Evolutionary conservation across 148 eudicot species (phyloP), one percentile per base, ranked within the genome.

Genomic region (Agrostemma githago): DNA sequence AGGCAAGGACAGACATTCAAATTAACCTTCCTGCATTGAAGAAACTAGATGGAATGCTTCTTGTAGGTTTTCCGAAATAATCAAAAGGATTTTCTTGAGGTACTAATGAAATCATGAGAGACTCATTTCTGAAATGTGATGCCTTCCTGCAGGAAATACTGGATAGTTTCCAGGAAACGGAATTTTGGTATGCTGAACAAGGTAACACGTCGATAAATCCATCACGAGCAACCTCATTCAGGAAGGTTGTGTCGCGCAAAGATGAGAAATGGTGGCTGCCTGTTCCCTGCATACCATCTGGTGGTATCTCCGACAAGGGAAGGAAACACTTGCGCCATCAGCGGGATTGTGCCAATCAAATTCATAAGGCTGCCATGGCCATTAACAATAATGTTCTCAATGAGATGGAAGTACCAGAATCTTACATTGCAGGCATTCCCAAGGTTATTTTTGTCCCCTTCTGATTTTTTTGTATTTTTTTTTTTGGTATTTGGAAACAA

Each of bases 231-330:
- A 87, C 92, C 51, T 96, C 99, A 6, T 92, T 92, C 76, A 83
- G 99, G 76, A 81, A 86, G 70, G 79, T 90, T 6, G 81, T 53
- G 4, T 41, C 78, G 56, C 72, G 97, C n/a, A 83, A 81, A 70
- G 97, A 89, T 43, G 97, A 96, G 77, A 96, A 92, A 68, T 96
- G 99, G 99, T 96, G 99, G 99, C 70, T 96, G 66, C 99, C 97
- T 0, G 82, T 92, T 67, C 97, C 97, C 41, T 86, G 96, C 62
- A 90, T 96, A 19, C 87, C 95, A 14, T 66, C 88, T 0, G 87
- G 79, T 6, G 99, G 99, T 39, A 88, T 96, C 74, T 85, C 96
- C 5, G 99, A 92, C 37, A 76, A 76, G 41, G 74, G 82, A 4
- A 83, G 79, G 77, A 92, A 92, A 79, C 85, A 96, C 73, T 72